phyloP scores from a whole-genome alignment of 805 yeast species.

The Ogataea paraovalis region DNA sequence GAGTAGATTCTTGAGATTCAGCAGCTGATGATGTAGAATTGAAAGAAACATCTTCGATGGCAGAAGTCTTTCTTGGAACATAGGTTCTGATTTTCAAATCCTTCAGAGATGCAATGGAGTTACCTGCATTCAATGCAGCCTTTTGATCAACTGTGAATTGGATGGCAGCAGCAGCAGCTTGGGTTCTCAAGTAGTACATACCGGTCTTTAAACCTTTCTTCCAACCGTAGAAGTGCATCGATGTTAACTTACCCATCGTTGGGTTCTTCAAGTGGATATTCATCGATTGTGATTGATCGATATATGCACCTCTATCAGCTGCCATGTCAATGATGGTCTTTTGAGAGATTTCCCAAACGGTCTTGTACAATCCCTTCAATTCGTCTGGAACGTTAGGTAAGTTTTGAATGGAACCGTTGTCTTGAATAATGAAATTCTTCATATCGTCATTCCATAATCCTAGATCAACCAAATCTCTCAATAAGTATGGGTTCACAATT shows the following conservation, averaged over 20 bases:
- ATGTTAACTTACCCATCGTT: constrained; percentile 95
- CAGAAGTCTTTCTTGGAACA: constrained; percentile 27
- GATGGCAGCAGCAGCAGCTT: constrained; percentile 97
- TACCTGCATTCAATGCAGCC: constrained; percentile 29
- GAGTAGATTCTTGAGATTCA: constrained; percentile 38
- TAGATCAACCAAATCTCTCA: constrained; percentile 53
- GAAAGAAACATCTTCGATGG: constrained; percentile 28
- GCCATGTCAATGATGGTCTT: constrained; percentile 59
- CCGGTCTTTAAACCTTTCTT: constrained; percentile 98
- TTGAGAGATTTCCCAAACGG: constrained; percentile 62
- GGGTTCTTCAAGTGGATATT: constrained; percentile 90
- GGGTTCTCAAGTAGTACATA: constrained; percentile 97
- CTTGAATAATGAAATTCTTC: constrained; percentile 53
- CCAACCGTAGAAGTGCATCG: constrained; percentile 99
- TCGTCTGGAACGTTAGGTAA: constrained; percentile 53
- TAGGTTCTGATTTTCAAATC: constrained; percentile 33
- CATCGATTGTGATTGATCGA: constrained; percentile 91
- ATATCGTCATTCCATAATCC: constrained; percentile 56
- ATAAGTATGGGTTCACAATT: constrained; percentile 56
- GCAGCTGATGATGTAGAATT: constrained; percentile 31
- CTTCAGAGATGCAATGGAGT: constrained; percentile 25
- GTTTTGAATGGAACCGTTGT: constrained; percentile 55
- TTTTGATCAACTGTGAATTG: constrained; percentile 79
- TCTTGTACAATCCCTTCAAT: constrained; percentile 51
- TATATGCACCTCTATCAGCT: constrained; percentile 74